Percentiles rank a stretch among this genome's conserved stretches.
Evolutionary conservation across 73 alveolate species (phyloP).

Genomic region (Urostyla sp.): DNA sequence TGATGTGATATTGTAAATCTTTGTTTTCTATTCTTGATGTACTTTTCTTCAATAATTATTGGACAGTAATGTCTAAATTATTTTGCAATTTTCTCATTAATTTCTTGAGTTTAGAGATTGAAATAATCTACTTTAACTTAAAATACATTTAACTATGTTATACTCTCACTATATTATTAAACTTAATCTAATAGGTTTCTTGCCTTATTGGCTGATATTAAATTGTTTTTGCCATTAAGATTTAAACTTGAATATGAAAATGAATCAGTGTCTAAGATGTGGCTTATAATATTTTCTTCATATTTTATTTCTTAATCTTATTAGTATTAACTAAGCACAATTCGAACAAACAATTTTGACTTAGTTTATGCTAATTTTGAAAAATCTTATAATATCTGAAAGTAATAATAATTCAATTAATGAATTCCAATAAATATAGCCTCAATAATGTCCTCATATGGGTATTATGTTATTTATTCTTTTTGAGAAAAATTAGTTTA

Average conservation of each 20-base stretch:
- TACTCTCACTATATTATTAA: conserved; percentile 3
- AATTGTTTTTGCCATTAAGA: conserved; percentile 25
- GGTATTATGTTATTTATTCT: no score
- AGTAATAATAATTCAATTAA: no score
- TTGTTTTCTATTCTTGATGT: conserved; percentile 5
- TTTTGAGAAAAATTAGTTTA: no score
- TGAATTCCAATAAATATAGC: no score
- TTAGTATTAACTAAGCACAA: no score
- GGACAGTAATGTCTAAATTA: conserved; percentile 48
- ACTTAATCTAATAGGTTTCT: conserved; percentile 15
- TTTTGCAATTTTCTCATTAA: conserved; percentile 9
- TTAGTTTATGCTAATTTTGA: no score
- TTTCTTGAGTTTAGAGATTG: neutral
- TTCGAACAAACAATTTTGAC: no score
- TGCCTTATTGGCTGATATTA: conserved; percentile 37
- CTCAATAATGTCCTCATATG: no score
- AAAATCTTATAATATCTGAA: no score
- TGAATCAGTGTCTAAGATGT: conserved; percentile 10
- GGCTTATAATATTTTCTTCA: conserved; percentile 48
- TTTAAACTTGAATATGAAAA: conserved; percentile 32
- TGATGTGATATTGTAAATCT: neutral
- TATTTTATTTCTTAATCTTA: neutral
- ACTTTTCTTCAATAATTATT: conserved; percentile 43
- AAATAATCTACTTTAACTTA: conserved; percentile 5
- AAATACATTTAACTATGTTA: conserved; percentile 27